These are phyloP conservation scores for Rutstroemia sp. DNA, from an alignment of 2,329 filamentous ascomycete species.

Conservation along the genomic window DNA sequence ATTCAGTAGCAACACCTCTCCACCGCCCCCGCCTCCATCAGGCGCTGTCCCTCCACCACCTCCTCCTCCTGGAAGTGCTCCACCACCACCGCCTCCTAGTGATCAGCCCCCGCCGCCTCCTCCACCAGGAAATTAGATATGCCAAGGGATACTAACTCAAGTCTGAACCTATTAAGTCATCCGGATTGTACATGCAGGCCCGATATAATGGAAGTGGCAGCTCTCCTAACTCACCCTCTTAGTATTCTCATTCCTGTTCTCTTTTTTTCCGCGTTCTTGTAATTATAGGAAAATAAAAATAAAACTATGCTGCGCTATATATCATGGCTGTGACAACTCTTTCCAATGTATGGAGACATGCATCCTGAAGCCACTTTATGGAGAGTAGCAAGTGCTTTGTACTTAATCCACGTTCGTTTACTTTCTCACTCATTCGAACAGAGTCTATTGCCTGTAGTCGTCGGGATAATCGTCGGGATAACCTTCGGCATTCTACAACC, in stretches of 20 bases:
- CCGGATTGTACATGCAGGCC: no score
- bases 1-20: slow-evolving; percentile 40
- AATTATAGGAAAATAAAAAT: slow-evolving; percentile 3
- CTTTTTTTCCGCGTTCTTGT: not conserved
- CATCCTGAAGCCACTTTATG: no score
- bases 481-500: no score
- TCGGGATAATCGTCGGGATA: no score
- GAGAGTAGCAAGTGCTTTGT: no score
- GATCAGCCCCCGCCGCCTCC: slow-evolving; percentile 21
- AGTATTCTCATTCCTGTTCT: not conserved
- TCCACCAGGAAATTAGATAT: slow-evolving; percentile 9
- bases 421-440: no score
- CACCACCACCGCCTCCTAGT: slow-evolving; percentile 54
- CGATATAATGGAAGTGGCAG: not conserved
- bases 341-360: no score
- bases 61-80: slow-evolving; percentile 46
- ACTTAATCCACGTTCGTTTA: no score
- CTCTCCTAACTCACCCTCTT: not conserved
- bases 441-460: no score
- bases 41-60: slow-evolving; percentile 32
- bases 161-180: not conserved
- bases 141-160: slow-evolving; percentile 4
- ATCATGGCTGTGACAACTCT: no score
- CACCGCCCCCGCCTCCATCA: slow-evolving; percentile 47
- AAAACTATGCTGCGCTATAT: not conserved